Conservation (phyloP, 192 early-diverging fungal genomes). For the Funneliformis mosseae region DNA sequence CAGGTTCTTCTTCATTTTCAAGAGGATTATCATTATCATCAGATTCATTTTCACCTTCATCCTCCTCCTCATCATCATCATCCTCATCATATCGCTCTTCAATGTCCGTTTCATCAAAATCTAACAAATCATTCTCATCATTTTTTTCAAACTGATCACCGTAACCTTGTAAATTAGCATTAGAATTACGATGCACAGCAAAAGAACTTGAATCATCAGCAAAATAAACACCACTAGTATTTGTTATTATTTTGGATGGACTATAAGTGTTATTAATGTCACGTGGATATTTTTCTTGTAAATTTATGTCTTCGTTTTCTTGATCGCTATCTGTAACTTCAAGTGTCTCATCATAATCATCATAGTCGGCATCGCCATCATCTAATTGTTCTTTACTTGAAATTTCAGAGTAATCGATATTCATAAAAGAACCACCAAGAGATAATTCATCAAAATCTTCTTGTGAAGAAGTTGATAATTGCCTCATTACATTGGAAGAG, state of each 20-base stretch:
- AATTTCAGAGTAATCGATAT: neutral
- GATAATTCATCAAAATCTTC: neutral
- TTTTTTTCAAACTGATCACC: constrained; percentile 33
- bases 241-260: constrained; percentile 21
- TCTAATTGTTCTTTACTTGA: neutral
- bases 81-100: neutral
- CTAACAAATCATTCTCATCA: constrained; percentile 33
- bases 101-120: constrained; percentile 17
- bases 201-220: neutral
- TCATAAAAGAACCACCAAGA: neutral
- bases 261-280: neutral
- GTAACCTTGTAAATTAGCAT: constrained; percentile 20
- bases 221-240: constrained; percentile 19
- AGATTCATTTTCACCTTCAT: neutral
- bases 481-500: neutral
- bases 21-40: neutral
- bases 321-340: constrained; percentile 14
- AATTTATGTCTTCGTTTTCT: constrained; percentile 20
- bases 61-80: constrained; percentile 9
- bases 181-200: neutral
- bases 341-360: neutral
- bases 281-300: constrained; percentile 4
- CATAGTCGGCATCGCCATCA: neutral
- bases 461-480: neutral
- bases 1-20: constrained; percentile 8